Base-by-base conservation (phyloP, 805 yeast species). In the Metschnikowia kunwiensis region DNA sequence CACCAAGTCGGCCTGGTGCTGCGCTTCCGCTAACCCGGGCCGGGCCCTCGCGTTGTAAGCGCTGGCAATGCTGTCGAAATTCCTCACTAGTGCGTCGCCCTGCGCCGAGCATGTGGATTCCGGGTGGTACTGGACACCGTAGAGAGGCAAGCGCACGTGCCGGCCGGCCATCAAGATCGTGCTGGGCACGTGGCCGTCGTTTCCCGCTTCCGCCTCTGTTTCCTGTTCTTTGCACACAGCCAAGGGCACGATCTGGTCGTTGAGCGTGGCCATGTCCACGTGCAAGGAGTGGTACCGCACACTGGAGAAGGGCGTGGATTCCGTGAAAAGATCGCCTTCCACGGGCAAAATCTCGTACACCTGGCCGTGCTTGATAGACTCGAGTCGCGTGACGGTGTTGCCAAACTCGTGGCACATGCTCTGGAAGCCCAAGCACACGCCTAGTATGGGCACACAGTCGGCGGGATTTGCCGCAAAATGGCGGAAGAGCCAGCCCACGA, bases 91-190 rank as follows among this genome's bases (percentile, higher is more conserved):
- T 8, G 56, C 50, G 2, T 54, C 68, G 2, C 98, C 98, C 30
- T 63, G 50, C 10, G 70, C 65, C 0, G 97, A 87, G 50, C 96
- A 86, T 25, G 91, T 78, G 1, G 96, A 87, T 54, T 93, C 99
- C 0, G 98, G 98, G 53, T 93, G 99, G 53, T 89, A 94, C 53
- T 93, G 99, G 2, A 93, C 97, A 0, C 96, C 98, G 57, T 70
- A 91, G 64, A 83, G 84, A 0, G 97, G 97, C 14, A 63, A 60
- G 0, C 24, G 13, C 0, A 32, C 47, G 51, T 86, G 89, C 52
- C 65, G 73, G 0, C 74, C 93, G 0, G 95, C 96, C 99, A 93
- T 93, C 20, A 86, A 55, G 5, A 83, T 61, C 15, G n/a, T 17
- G 5, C 15, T 25, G 26, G 12, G 7, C 12, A 5, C n/a, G 5